Base-by-base conservation (phyloP, 2,329 filamentous ascomycete genomes). In the Aureobasidium sp. region DNA sequence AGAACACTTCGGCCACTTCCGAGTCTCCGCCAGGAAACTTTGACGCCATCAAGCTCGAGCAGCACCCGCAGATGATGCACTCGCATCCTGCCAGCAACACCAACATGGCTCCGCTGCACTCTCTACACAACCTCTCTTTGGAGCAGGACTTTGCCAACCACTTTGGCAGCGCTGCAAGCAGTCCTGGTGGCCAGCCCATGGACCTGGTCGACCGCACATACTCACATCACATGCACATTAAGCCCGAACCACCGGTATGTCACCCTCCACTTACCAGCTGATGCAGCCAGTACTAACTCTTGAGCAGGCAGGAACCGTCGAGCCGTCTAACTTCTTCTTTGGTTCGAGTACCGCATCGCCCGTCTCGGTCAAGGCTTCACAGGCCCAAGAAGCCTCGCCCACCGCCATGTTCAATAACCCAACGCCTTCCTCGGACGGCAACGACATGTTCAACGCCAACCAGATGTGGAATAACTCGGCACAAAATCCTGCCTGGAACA, bases 111-210 rank as follows among this genome's bases (percentile, higher is more conserved):
- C 41, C 48, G 16, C 57, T 70, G 48, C 66, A 67, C 47, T 70
- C 68, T 14, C 70, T 71, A 68, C 67, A 71, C 64, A 69, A 70
- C 41, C 67, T 71, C 50, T 71, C 68, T 13, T 49, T 74, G 48
- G 71, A 74, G 37, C 67, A 69, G 44, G 71, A 73, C 62, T 71
- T 74, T 61, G 70, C 67, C 61, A 65, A 64, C 49, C 81, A 84
- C 65, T 85, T 86, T 68, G 79, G 81, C n/a, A 83, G 82, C 66
- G 80, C 80, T 9, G 80, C 82, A 2, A 84, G 79, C 66, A 87
- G 82, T 63, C 82, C 84, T 29, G 64, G 64, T 13, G 59, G 49
- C 39, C 41, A 53, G 39, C 39, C 58, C 14, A 61, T 61, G 59
- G 59, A 61, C 27, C 10, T 55, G 34, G 34, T 47, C 10, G 59